Base-by-base conservation (phyloP, 192 early-diverging fungal species). In the Dissophora ornata region DNA sequence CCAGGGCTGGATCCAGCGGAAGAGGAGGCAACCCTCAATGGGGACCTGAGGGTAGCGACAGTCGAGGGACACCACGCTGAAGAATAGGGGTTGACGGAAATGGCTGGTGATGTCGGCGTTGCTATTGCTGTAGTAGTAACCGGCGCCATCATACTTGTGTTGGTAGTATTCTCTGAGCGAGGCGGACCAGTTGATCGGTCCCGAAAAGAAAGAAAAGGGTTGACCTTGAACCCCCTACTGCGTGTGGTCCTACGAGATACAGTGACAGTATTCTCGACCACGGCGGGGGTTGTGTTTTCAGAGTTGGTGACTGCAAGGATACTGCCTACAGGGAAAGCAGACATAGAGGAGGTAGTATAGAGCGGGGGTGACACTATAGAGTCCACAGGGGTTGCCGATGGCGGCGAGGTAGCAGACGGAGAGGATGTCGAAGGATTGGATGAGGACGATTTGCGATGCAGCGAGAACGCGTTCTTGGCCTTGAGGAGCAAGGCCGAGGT, bases 151-250 rank as follows among this genome's bases (percentile, higher is more conserved):
- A 36, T 1, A 45, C 9, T 9, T 6, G 44, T n/a, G 44, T 45
- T 45, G 44, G 10, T n/a, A 10, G 4, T 9, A n/a, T 49, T 47
- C 15, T 28, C 3, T 34, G 29, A 32, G 28, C 46, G 56, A 11
- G 57, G 63, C 24, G 58, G 54, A 26, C 54, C 62, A 7, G 59
- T 46, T 19, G 73, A 77, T 47, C 57, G 61, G 24, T 67, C 71
- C 30, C 64, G 12, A 30, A 77, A 77, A 7, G 73, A 62, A 2
- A 38, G 13, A 57, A 67, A 67, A 0, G 57, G 40, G 44, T 62
- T 67, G 50, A 67, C 57, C 64, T 67, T 77, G 59, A 77, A 77
- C 59, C 64, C 57, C 4, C 73, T 62, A 67, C 57, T 67, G 52
- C 73, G 44, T 19, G 41, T 67, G 26, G 26, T 26, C 52, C 62